Evolutionary conservation across 768 basidiomycete species (phyloP), one percentile per base, ranked within the genome.

Genomic region (Melanogaster broomeanus): DNA sequence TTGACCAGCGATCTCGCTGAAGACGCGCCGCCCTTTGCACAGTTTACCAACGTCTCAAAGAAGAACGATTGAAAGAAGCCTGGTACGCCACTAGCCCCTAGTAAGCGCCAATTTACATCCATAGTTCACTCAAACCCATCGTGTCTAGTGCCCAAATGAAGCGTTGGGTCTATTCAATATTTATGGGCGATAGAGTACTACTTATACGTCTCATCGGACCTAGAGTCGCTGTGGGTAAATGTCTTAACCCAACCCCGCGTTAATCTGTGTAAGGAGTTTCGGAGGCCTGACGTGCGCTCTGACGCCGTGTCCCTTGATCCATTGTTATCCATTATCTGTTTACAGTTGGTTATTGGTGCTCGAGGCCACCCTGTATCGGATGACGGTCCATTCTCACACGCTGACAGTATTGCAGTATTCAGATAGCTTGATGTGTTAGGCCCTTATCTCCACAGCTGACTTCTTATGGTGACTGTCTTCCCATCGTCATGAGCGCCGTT

Each of bases 21-120:
- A 35, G 59, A 63, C 35, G 42, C 48, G 18, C 53, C 62, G 4
- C 54, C 38, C 25, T 46, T 61, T 10, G 49, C 57, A 34, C 66
- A 66, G 28, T 67, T 67, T 46, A 45, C 45, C 12, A 53, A 33
- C 27, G 41, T 42, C 28, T 70, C 66, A 8, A 70, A 69, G 56
- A 67, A 68, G 53, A 43, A 37, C 31, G 65, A 67, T 40, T 66
- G 56, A 64, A 39, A n/a, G 11, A 38, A 58, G 25, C 21, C 40
- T 42, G 39, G 47, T 60, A 3, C 40, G 42, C 51, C 28, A 28
- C 12, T 28, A 19, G 39, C n/a, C n/a, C n/a, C n/a, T n/a, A n/a
- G n/a, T n/a, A n/a, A n/a, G n/a, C n/a, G n/a, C n/a, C n/a, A 31
- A 15, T 31, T 31, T 30, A 12, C 31, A 15, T 15, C 31, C 31